Percentiles rank a stretch among this genome's conserved stretches.
phyloP scores from a whole-genome alignment of 148 eudicot species.

The Fagopyrum esculentum region DNA sequence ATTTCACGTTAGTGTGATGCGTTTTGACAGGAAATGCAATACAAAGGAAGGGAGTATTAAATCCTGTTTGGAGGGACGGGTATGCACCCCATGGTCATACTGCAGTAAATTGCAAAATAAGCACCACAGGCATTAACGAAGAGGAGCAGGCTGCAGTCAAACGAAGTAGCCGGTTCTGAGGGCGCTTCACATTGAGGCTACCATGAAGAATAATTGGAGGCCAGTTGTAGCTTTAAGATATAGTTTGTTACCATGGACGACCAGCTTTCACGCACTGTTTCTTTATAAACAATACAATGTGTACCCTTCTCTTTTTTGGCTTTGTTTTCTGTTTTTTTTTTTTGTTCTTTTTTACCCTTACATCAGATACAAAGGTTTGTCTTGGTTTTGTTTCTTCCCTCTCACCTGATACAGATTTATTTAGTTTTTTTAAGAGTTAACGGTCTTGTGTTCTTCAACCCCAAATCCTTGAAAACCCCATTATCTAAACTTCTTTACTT shows the following conservation, averaged over 20 bases:
- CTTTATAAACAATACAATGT: neutral
- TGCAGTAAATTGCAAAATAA: conserved; percentile 11
- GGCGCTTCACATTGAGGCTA: conserved; percentile 12
- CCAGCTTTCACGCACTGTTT: neutral
- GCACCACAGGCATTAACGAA: neutral
- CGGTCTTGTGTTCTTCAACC: neutral
- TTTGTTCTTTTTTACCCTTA: neutral
- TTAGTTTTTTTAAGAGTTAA: neutral
- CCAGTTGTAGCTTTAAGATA: conserved; percentile 5
- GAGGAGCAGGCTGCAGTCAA: conserved; percentile 1
- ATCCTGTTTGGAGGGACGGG: neutral
- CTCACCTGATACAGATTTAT: neutral
- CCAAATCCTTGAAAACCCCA: neutral
- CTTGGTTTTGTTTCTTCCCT: neutral
- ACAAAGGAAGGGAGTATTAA: conserved; percentile 59
- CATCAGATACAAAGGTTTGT: neutral
- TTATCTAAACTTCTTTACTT: neutral
- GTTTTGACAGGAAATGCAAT: conserved; percentile 56
- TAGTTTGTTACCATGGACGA: neutral
- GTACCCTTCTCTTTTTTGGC: conserved; percentile 2
- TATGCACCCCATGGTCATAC: neutral
- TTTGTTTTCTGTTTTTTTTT: neutral
- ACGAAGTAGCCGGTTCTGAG: neutral
- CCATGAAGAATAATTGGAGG: conserved; percentile 1
- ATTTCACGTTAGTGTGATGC: neutral